These are phyloP conservation scores for Colletotrichum caudatum DNA, from an alignment of 2,329 filamentous ascomycete species.

Conservation along the genomic window DNA sequence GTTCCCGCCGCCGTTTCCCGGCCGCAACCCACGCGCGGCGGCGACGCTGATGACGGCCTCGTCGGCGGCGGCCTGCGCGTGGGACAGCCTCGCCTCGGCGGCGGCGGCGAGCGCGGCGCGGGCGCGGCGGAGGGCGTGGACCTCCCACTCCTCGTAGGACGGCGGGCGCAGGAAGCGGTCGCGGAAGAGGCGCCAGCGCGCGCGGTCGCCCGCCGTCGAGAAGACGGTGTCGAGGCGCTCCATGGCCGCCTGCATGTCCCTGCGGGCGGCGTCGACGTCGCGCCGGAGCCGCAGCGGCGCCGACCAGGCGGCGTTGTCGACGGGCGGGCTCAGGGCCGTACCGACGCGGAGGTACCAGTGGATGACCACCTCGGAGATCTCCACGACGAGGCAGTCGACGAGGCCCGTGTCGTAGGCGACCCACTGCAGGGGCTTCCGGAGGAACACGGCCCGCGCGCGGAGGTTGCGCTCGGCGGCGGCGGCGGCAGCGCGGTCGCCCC, in stretches of 20 bases:
- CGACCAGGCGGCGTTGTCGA: constrained; percentile 1
- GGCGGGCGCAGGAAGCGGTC: background rate
- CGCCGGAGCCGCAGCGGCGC: constrained; percentile 9
- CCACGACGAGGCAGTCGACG: constrained; percentile 5
- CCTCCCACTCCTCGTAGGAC: background rate
- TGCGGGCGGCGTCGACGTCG: constrained; percentile 1
- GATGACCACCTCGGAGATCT: background rate
- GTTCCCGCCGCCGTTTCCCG: background rate
- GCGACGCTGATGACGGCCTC: background rate
- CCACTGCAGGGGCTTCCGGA: constrained; percentile 8
- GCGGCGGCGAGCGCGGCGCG: constrained; percentile 10
- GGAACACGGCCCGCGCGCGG: constrained; percentile 8
- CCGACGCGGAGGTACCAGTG: constrained; percentile 17
- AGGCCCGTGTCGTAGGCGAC: constrained; percentile 15
- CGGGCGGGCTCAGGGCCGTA: background rate
- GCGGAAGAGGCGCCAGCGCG: constrained; percentile 2
- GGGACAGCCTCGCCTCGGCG: background rate
- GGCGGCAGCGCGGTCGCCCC: background rate
- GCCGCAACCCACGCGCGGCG: background rate
- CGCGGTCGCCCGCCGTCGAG: background rate
- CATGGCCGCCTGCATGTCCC: constrained; percentile 1
- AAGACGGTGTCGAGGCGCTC: background rate
- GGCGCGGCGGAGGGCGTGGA: background rate
- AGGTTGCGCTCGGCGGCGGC: background rate
- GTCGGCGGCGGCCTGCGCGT: background rate